phyloP scores from a whole-genome alignment of 192 early-diverging fungal species.

The Coemansia guatemalensis region DNA sequence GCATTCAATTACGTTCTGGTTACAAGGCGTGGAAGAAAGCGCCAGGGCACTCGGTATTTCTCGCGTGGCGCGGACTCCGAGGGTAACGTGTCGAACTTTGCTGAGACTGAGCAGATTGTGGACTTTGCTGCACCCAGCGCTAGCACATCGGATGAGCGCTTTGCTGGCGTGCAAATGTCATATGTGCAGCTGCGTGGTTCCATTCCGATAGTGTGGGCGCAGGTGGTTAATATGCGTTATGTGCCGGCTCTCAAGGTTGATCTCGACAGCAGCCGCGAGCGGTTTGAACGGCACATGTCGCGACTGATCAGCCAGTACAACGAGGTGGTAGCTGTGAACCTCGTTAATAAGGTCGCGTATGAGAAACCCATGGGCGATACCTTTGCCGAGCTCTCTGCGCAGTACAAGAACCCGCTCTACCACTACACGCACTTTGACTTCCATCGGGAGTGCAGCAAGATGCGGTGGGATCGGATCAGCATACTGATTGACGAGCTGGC shows the following conservation, averaged over 20 bases:
- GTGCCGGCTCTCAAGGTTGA: constrained; percentile 83
- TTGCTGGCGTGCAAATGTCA: constrained; percentile 54
- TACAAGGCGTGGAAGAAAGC: constrained; percentile 77
- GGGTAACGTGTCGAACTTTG: constrained; percentile 95
- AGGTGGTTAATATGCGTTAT: constrained; percentile 90
- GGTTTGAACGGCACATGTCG: constrained; percentile 39
- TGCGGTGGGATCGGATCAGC: constrained; percentile 90
- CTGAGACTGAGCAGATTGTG: constrained; percentile 95
- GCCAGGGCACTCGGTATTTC: constrained; percentile 89
- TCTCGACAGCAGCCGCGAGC: constrained; percentile 29
- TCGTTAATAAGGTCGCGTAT: constrained; percentile 93
- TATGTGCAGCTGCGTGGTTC: constrained; percentile 96
- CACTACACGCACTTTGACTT: constrained; percentile 96
- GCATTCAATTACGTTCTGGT: constrained; percentile 78
- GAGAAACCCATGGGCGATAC: constrained; percentile 82
- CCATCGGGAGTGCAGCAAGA: constrained; percentile 93
- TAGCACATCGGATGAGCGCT: constrained; percentile 9
- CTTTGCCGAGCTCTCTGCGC: constrained; percentile 67
- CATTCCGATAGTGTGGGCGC: constrained; percentile 93
- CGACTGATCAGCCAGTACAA: constrained; percentile 65
- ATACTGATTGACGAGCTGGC: constrained; percentile 79
- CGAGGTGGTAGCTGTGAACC: constrained; percentile 84
- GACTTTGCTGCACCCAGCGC: constrained; percentile 54
- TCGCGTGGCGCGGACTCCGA: constrained; percentile 88
- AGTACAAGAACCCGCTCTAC: constrained; percentile 57